These are phyloP conservation scores for Lasiodiplodia sp. DNA, from an alignment of 2,329 filamentous ascomycete species.

Conservation along the genomic window DNA sequence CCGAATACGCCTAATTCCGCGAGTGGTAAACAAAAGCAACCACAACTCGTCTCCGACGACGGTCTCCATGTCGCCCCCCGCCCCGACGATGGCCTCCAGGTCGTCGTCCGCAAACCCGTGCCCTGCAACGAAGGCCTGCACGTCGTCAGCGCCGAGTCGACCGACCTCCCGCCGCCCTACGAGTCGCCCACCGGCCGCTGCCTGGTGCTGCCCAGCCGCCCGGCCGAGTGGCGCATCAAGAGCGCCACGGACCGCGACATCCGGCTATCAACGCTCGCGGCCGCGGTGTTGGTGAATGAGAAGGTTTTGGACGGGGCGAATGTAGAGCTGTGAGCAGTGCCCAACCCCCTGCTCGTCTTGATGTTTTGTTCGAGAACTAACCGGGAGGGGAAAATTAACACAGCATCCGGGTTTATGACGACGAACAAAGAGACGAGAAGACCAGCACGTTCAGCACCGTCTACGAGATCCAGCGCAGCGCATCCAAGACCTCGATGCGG, in stretches of 20 bases:
- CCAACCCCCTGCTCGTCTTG: background rate
- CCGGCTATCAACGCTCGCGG: conserved; percentile 2
- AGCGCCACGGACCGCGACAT: background rate
- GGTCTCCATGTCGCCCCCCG: background rate
- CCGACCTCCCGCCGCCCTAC: background rate
- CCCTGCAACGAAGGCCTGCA: background rate
- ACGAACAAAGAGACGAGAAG: background rate
- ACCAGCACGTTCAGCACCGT: background rate
- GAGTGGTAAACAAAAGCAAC: background rate
- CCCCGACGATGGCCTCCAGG: conserved; percentile 2
- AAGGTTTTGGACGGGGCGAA: background rate
- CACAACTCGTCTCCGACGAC: conserved; percentile 2
- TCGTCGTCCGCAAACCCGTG: background rate
- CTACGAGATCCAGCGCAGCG: background rate
- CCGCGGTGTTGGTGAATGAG: background rate
- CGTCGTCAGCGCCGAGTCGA: background rate
- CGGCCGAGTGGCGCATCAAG: background rate
- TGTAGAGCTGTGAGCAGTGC: conserved; percentile 3
- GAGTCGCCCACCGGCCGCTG: background rate
- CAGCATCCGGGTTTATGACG: too few relatives aligned
- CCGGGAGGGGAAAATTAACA: background rate
- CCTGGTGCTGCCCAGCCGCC: conserved; percentile 7
- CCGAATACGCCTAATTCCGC: background rate
- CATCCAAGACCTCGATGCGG: background rate
- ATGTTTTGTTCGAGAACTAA: too few relatives aligned